Evolutionary conservation across 345 rosid species (phyloP).

Genomic region (Hevea brasiliensis): DNA sequence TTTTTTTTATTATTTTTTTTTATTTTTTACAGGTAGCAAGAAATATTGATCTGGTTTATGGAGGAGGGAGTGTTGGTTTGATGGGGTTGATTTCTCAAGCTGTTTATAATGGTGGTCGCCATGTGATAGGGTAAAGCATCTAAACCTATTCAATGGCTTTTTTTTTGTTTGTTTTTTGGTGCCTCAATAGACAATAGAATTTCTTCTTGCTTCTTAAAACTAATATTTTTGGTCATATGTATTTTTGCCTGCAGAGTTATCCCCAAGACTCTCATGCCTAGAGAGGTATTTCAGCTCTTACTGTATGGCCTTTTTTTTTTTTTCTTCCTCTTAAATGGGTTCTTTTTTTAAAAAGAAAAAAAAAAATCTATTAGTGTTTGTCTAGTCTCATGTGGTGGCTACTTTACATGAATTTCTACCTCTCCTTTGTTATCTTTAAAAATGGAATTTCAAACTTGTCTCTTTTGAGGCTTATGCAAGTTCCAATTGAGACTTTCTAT

Average conservation of each 20-base stretch:
- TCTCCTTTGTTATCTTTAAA: conserved; percentile 57
- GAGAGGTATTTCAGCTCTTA: conserved; percentile 33
- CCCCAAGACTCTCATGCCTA: conserved; percentile 38
- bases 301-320: conserved; percentile 11
- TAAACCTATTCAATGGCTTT: too few species aligned
- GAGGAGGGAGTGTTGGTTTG: conserved; percentile 91
- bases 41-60: conserved; percentile 87
- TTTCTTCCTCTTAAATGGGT: too few species aligned
- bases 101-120: conserved; percentile 81
- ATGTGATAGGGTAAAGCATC: conserved; percentile 72
- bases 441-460: conserved; percentile 33
- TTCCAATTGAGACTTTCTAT: conserved; percentile 19
- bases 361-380: too few species aligned
- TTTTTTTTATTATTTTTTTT: too few species aligned
- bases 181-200: too few species aligned
- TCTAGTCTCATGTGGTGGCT: conserved; percentile 37
- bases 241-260: conserved; percentile 34
- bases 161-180: too few species aligned
- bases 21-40: conserved; percentile 54
- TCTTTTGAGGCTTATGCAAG: conserved; percentile 26
- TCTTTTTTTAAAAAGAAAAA: too few species aligned
- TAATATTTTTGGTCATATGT: background rate
- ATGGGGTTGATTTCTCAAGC: conserved; percentile 92
- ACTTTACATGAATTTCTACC: conserved; percentile 49
- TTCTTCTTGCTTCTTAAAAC: too few species aligned